These are phyloP conservation scores for Begonia loranthoides DNA, from an alignment of 306 rosid species.

Conservation along the genomic window DNA sequence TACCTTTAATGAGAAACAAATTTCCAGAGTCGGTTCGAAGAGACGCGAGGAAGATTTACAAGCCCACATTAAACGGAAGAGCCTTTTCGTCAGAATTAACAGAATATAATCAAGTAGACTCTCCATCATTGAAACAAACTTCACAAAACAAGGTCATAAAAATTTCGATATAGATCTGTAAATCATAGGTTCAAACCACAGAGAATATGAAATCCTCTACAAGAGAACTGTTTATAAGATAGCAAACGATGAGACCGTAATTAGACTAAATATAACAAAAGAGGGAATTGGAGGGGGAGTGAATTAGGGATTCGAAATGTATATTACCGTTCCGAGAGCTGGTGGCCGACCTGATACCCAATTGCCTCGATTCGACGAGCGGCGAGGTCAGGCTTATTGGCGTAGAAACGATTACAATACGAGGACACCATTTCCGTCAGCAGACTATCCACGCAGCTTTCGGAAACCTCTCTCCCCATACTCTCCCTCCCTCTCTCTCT, in stretches of 20 bases:
- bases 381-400: slow-evolving; percentile 84
- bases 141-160: not conserved
- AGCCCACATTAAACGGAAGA: not conserved
- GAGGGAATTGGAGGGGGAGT: not conserved
- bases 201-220: not conserved
- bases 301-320: slow-evolving; percentile 5
- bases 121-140: not conserved
- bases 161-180: slow-evolving; percentile 8
- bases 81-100: not conserved
- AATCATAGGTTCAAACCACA: slow-evolving; percentile 8
- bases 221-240: not conserved
- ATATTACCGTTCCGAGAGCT: slow-evolving; percentile 86
- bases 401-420: slow-evolving; percentile 75
- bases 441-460: slow-evolving; percentile 82
- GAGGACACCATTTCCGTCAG: slow-evolving; percentile 84
- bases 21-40: not conserved
- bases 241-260: not conserved
- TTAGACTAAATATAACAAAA: not conserved
- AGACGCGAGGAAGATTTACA: not conserved
- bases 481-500: too few species aligned
- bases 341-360: slow-evolving; percentile 95
- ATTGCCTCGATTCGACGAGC: slow-evolving; percentile 96
- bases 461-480: slow-evolving; percentile 89
- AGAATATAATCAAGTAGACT: not conserved
- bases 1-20: not conserved